phyloP scores from a whole-genome alignment of 345 rosid genomes.

The Arabidopsis arenosa region DNA sequence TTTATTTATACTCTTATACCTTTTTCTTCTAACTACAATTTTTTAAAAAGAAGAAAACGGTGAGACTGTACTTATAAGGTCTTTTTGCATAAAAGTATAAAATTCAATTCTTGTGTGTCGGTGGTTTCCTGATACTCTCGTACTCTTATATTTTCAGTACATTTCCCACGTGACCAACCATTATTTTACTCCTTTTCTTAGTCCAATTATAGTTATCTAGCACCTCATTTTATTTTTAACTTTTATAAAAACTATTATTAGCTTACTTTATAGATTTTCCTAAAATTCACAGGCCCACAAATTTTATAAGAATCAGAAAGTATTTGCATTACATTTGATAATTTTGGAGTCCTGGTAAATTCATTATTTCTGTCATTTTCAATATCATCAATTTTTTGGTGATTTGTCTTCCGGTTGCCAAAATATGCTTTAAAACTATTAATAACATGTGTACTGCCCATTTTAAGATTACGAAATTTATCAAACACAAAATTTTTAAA shows the following conservation, averaged over 20 bases:
- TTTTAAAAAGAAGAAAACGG: not conserved
- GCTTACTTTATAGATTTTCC: not conserved
- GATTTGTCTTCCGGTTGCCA: not conserved
- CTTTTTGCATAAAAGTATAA: not conserved
- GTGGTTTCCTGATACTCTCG: conserved; percentile 21
- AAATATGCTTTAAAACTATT: not conserved
- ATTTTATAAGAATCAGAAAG: not conserved
- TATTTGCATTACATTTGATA: not conserved
- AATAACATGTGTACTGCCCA: not conserved
- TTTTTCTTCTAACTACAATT: no score
- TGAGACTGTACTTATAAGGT: not conserved
- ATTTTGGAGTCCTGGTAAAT: not conserved
- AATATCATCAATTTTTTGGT: not conserved
- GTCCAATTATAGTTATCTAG: conserved; percentile 9
- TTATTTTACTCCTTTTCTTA: not conserved
- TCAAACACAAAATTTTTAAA: not conserved
- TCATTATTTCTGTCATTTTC: conserved; percentile 1
- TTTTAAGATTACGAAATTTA: not conserved
- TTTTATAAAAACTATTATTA: not conserved
- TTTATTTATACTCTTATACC: no score
- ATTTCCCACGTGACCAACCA: conserved; percentile 22
- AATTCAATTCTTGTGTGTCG: conserved; percentile 27
- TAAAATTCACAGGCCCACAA: not conserved
- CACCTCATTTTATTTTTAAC: not conserved
- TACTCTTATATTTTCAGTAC: conserved; percentile 25